A percentile compares a stretch with the other conserved stretches of the same genome.
phyloP scores from a whole-genome alignment of 495 filamentous ascomycete genomes.

The Daldinia concentrica region DNA sequence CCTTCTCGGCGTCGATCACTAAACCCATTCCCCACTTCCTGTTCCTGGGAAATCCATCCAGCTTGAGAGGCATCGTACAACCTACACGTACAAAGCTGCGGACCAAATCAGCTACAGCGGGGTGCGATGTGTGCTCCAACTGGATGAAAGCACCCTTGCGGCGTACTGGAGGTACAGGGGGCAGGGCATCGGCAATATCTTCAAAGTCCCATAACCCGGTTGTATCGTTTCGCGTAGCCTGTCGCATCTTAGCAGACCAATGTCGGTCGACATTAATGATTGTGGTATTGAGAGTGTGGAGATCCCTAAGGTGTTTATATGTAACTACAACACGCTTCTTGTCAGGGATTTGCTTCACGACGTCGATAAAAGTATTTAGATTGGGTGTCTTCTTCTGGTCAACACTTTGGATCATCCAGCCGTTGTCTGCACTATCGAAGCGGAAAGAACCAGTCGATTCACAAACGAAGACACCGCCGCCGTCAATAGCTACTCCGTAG shows the following conservation, averaged over 20 bases:
- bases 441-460: constrained; percentile 95
- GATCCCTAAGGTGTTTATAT: constrained; percentile 93
- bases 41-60: constrained; percentile 93
- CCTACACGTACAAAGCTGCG: constrained; percentile 93
- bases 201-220: constrained; percentile 95
- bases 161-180: constrained; percentile 73
- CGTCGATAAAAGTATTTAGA: constrained; percentile 87
- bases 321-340: constrained; percentile 89
- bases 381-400: constrained; percentile 90
- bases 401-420: constrained; percentile 89
- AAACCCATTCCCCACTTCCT: constrained; percentile 94
- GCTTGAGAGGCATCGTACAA: constrained; percentile 91
- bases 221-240: constrained; percentile 89
- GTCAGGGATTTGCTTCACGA: constrained; percentile 89
- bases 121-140: constrained; percentile 87
- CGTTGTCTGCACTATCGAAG: constrained; percentile 87
- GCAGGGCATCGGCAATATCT: constrained; percentile 81
- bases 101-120: constrained; percentile 89
- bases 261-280: constrained; percentile 94
- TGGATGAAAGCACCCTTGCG: constrained; percentile 88
- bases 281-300: constrained; percentile 92
- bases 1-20: constrained; percentile 95
- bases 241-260: constrained; percentile 92
- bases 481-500: constrained; percentile 89
- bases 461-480: constrained; percentile 82